Evolutionary conservation across 2,329 filamentous ascomycete species (phyloP), one percentile per base, ranked within the genome.

Genomic region (Grosmannia penicillata): DNA sequence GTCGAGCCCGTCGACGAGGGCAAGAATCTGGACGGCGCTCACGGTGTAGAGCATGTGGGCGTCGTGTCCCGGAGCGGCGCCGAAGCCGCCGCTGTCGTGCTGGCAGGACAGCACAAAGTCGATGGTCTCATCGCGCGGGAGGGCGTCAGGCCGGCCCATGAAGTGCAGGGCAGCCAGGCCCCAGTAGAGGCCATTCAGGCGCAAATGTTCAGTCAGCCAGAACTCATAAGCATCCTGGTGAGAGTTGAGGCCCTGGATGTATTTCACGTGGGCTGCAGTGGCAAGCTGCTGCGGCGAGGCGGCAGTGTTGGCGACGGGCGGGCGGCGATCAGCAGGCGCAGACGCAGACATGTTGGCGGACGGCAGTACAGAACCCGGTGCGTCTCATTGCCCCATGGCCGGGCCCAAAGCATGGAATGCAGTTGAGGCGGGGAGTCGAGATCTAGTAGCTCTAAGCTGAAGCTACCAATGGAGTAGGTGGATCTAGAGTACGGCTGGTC

Each of bases 121-220:
- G 52, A 98, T 79, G 19, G 91, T 82, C 45, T 83, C 76, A 38
- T 78, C 68, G 38, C 83, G 75, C 10, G 89, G 81, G 9, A 98
- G 72, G 4, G 81, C 85, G 45, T 93, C 75, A 2, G 87, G 84
- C 40, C 72, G 78, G 35, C 78, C 74, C 42, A 98, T 75, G 22
- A 96, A 70, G 63, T 94, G 82, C 29, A 96, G 71, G 7, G 89
- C 81, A 7, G 79, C 91, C 41, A 98, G 62, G 13, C 91, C 91
- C 91, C 91, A 98, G 60, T 98, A 98, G 34, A 98, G 73, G 32
- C 91, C 91, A 56, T 91, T 95, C 41, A 98, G 72, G 44, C 91
- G 85, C 48, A 98, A 70, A 57, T 98, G 91, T 60, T 98, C 89
- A 13, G 91, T 98, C 55, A 96, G 69, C 82, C 89, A 95, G 65